Conservation (phyloP, 768 basidiomycete genomes). For the Chalciporus chontae region DNA sequence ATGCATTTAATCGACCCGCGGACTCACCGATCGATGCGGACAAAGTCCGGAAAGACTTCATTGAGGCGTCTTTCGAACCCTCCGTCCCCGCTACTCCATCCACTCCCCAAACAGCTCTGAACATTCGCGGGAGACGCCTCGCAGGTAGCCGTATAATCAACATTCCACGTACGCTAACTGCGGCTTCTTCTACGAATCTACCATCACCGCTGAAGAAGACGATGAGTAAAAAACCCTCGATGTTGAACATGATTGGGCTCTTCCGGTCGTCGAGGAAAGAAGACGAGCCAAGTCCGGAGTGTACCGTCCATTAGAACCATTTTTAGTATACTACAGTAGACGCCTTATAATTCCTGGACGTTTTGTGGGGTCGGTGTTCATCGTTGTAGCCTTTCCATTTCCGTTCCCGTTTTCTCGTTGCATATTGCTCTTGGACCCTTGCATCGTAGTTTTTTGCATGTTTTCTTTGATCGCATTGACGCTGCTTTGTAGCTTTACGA, state of each 20-base stretch:
- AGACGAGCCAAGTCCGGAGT: not conserved
- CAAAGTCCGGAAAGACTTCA: slow-evolving; percentile 37
- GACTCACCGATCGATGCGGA: slow-evolving; percentile 36
- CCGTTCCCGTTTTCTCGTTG: not conserved
- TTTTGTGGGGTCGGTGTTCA: not conserved
- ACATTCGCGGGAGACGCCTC: not conserved
- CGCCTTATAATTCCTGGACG: not conserved
- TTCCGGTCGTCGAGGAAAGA: slow-evolving; percentile 29
- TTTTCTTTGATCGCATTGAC: not conserved
- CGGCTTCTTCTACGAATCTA: slow-evolving; percentile 4
- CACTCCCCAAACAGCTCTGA: not conserved
- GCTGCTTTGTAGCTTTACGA: not conserved
- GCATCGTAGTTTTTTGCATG: too few species aligned
- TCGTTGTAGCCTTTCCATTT: not conserved
- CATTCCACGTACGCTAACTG: slow-evolving; percentile 4
- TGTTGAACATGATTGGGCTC: slow-evolving; percentile 29
- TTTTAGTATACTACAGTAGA: not conserved
- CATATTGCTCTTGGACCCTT: not conserved
- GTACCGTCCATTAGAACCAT: not conserved
- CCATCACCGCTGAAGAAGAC: slow-evolving; percentile 9
- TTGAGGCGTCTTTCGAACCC: slow-evolving; percentile 45
- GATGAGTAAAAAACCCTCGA: slow-evolving; percentile 22
- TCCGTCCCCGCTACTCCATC: slow-evolving; percentile 5
- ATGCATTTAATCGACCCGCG: slow-evolving; percentile 29
- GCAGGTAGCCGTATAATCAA: slow-evolving; percentile 6